Base-by-base conservation (phyloP, 1,284 basidiomycete species). In the Microbotryomycetes sp. region DNA sequence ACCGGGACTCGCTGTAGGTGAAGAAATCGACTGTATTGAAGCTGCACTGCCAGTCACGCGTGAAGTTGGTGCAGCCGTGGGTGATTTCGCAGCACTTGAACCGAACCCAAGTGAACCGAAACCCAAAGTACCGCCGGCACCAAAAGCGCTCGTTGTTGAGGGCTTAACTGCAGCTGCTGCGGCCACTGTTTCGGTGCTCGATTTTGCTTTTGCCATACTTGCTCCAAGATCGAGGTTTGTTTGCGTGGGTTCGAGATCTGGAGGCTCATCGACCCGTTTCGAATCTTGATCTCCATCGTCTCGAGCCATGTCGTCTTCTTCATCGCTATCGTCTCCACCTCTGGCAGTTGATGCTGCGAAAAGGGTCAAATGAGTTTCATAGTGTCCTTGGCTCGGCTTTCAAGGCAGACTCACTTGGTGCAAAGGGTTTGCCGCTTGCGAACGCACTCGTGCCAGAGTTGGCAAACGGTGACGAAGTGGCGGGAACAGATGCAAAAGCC, bases 261-360 rank as follows among this genome's bases (percentile, higher is more conserved):
- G 67, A 32, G 67, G 67, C 26, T 69, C 67, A 42, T 69, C 67
- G n/a, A 60, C 67, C 12, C 65, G 26, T 3, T 26, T 12, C 7
- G 31, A n/a, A 1, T 22, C 57, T 4, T 31, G 54, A 4, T 23
- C 54, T 7, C 50, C 54, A 7, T 45, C 52, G 3, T 56, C 58
- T 2, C 54, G 36, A 1, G 23, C 57, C 49, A 55, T 58, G n/a
- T 55, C 59, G 7, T 56, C 59, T 25, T 58, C 62, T 32, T 54
- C 25, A 22, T 63, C 63, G 26, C 29, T 49, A 19, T 59, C 58
- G 14, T 32, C 59, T n/a, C 65, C 59, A 28, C 46, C 59, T 49
- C 60, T 9, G 9, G 36, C 36, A 19, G 19, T 19, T n/a, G 19
- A 19, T 42, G 36, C 36, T 19, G 36, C 36, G 12, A 12, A 19